Conservation (phyloP, 1,284 basidiomycete species). For the Boletus subluridellus region DNA sequence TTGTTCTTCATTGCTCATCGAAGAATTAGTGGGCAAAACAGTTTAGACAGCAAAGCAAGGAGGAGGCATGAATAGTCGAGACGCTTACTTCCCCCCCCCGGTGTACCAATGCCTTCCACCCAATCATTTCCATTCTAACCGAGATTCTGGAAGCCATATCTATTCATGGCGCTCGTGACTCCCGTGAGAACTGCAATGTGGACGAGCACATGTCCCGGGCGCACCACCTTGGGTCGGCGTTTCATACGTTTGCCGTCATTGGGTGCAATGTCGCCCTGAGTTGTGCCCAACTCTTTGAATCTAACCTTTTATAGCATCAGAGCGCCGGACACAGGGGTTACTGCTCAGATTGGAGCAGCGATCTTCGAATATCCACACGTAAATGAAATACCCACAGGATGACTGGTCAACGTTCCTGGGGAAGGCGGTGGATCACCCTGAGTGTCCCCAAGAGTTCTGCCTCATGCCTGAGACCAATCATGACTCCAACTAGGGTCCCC, state of each 20-base stretch:
- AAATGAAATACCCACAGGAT: neutral
- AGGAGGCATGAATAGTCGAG: constrained; percentile 10
- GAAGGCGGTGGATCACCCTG: neutral
- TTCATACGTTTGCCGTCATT: neutral
- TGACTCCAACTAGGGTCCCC: neutral
- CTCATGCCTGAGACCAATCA: neutral
- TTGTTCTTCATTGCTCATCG: constrained; percentile 1
- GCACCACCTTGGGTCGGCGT: neutral
- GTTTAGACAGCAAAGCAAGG: constrained; percentile 37
- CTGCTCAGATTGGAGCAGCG: neutral
- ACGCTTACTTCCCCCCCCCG: neutral
- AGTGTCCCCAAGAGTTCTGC: neutral
- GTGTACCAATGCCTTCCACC: neutral
- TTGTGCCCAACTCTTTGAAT: no score
- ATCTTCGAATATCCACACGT: neutral
- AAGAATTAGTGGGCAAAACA: constrained; percentile 49
- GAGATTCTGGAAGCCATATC: neutral
- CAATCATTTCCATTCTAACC: neutral
- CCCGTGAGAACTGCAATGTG: neutral
- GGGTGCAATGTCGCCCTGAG: neutral
- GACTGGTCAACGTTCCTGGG: neutral
- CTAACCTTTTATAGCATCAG: neutral
- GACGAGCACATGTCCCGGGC: neutral
- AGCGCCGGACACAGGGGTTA: neutral
- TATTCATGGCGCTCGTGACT: neutral